Base-by-base conservation (phyloP, 2,329 filamentous ascomycete genomes). In the Chrysoporthe cubensis region DNA sequence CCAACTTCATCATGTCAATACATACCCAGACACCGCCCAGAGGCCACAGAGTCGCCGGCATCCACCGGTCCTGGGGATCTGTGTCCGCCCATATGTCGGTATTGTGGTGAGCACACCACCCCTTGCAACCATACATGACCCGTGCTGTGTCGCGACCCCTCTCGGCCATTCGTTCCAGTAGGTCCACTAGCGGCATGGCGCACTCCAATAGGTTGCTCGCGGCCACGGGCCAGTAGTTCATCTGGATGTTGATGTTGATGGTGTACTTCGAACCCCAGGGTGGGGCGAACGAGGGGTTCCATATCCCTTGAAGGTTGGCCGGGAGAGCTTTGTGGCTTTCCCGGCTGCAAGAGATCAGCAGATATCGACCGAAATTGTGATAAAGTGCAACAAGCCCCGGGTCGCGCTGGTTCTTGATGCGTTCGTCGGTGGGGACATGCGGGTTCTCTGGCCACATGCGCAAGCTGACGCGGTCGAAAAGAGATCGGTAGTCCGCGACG, bases 191-290 rank as follows among this genome's bases (percentile, higher is more conserved):
- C 0, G 81, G 80, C 16, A 74, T 65, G 44, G 80, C 76, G 13
- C 77, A 77, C 57, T 81, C 78, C 6, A 71, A 70, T 1, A 76
- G 69, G 43, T 72, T 72, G 63, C 58, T 63, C 14, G 50, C 68
- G 42, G 61, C 64, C 57, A 81, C 80, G 0, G 75, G 78, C 83
- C 83, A 85, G 71, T 85, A 86, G 70, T 85, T 85, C 84, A 86
- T 86, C 72, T 86, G 79, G 0, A 80, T 74, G 54, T 85, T 86
- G 72, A 85, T 83, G 69, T 85, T 84, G 71, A 85, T 82, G 0
- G 83, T 85, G 66, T 80, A 84, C 69, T 82, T 84, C 34, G 77
- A 79, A 3, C 82, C 82, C 83, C 83, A 85, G 0, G 80, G 74
- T 6, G 80, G 80, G 11, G 76, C 71, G 65, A 81, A 81, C 5